Evolutionary conservation across 1,284 basidiomycete species (phyloP).

Genomic region (Moesziomyces sp.): DNA sequence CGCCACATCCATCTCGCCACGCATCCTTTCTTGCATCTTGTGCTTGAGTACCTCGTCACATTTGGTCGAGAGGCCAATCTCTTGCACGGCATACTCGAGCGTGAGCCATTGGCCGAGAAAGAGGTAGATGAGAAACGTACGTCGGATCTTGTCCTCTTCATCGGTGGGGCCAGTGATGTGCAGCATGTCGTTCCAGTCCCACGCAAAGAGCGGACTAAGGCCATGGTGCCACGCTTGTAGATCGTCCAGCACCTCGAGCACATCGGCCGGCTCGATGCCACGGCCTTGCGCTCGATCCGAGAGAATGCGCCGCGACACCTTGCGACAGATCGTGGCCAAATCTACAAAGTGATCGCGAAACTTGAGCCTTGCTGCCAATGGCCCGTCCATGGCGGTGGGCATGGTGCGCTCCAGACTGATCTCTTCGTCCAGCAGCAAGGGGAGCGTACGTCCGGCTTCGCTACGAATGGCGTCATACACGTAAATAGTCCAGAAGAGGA

Average conservation of each 20-base stretch:
- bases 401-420: constrained; percentile 9
- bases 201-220: constrained; percentile 11
- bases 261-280: constrained; percentile 21
- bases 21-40: constrained; percentile 6
- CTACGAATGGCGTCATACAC: constrained; percentile 44
- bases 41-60: constrained; percentile 4
- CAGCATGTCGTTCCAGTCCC: constrained; percentile 44
- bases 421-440: constrained; percentile 24
- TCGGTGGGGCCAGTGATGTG: constrained; percentile 35
- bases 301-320: constrained; percentile 11
- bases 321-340: constrained; percentile 24
- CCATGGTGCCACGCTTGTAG: constrained; percentile 20
- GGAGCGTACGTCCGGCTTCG: constrained; percentile 21
- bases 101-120: constrained; percentile 31
- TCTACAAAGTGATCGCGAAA: constrained; percentile 28
- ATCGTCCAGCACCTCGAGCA: constrained; percentile 20
- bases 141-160: constrained; percentile 20
- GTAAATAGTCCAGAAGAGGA: constrained; percentile 41
- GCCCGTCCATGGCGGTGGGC: not conserved
- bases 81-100: constrained; percentile 23
- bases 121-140: constrained; percentile 34
- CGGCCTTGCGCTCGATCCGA: constrained; percentile 11
- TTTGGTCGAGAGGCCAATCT: constrained; percentile 7
- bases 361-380: not conserved
- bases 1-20: constrained; percentile 16